A percentile compares a stretch with the other conserved stretches of the same genome.
phyloP scores from a whole-genome alignment of 148 eudicot genomes.

The Silene uniflora region DNA sequence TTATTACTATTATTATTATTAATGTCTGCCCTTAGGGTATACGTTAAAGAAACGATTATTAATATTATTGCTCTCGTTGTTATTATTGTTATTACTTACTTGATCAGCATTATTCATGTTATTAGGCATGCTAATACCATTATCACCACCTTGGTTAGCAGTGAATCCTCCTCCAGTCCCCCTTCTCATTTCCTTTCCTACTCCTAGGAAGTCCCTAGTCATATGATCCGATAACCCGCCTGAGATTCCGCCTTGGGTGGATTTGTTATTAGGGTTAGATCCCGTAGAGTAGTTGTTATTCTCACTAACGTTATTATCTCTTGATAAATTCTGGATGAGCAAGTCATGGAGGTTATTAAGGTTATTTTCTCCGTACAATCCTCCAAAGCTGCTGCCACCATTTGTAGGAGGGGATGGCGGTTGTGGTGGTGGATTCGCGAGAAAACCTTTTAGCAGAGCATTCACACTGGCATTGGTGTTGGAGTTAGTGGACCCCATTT shows the following conservation, averaged over 20 bases:
- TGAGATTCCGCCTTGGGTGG: conserved; percentile 17
- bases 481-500: conserved; percentile 52
- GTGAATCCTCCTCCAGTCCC: conserved; percentile 34
- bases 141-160: conserved; percentile 12
- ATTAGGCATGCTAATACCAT: conserved; percentile 4
- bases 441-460: conserved; percentile 30
- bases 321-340: conserved; percentile 17
- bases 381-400: conserved; percentile 24
- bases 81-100: conserved; percentile 21
- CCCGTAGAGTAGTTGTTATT: conserved; percentile 13
- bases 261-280: conserved; percentile 23
- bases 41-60: background rate
- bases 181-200: conserved; percentile 53
- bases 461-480: conserved; percentile 35
- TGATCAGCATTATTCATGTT: conserved; percentile 1
- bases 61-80: conserved; percentile 11
- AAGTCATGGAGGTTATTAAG: conserved; percentile 35
- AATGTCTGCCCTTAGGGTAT: too few species aligned
- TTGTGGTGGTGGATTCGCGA: conserved; percentile 12
- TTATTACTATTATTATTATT: background rate
- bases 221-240: conserved; percentile 32
- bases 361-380: conserved; percentile 32
- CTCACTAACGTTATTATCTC: conserved; percentile 9
- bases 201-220: conserved; percentile 64
- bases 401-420: conserved; percentile 21